Conservation (phyloP, 2,329 filamentous ascomycete species). For the Ceratocystis alfenasii region DNA sequence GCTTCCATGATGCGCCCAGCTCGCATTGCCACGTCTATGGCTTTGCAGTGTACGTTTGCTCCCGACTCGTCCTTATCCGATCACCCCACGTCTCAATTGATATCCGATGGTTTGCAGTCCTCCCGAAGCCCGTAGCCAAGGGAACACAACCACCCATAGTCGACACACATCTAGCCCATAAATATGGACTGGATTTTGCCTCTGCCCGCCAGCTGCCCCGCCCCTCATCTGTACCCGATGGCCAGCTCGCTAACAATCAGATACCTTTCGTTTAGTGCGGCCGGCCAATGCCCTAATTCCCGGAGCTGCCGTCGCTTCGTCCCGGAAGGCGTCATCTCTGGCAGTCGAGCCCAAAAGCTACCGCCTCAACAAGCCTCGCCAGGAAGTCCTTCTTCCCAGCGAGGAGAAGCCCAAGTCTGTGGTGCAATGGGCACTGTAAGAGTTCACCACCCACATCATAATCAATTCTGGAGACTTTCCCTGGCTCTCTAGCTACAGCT, state of each 20-base stretch:
- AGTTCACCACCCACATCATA: constrained; percentile 24
- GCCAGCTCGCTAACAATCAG: not conserved
- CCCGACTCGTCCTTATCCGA: constrained; percentile 14
- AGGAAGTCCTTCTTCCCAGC: constrained; percentile 65
- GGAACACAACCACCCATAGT: not conserved
- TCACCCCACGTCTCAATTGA: constrained; percentile 11
- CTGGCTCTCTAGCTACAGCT: not conserved
- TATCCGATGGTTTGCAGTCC: not conserved
- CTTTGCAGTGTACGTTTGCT: constrained; percentile 38
- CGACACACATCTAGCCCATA: not conserved
- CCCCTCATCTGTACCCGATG: not conserved
- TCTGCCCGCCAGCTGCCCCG: constrained; percentile 9
- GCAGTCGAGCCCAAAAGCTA: constrained; percentile 41
- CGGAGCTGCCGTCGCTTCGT: constrained; percentile 53
- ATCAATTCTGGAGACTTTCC: not conserved
- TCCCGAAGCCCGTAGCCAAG: not conserved
- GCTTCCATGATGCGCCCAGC: constrained; percentile 37
- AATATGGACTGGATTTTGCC: not conserved
- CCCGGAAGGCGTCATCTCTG: constrained; percentile 49
- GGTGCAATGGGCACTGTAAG: constrained; percentile 78
- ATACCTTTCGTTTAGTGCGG: constrained; percentile 41
- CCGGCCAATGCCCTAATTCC: constrained; percentile 51
- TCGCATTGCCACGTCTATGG: constrained; percentile 42
- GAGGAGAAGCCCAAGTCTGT: constrained; percentile 69
- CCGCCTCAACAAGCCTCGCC: constrained; percentile 33